A percentile compares a stretch with the other conserved stretches of the same genome.
phyloP scores from a whole-genome alignment of 1,139 yeast genomes.

The Citeromyces hawaiiensis region DNA sequence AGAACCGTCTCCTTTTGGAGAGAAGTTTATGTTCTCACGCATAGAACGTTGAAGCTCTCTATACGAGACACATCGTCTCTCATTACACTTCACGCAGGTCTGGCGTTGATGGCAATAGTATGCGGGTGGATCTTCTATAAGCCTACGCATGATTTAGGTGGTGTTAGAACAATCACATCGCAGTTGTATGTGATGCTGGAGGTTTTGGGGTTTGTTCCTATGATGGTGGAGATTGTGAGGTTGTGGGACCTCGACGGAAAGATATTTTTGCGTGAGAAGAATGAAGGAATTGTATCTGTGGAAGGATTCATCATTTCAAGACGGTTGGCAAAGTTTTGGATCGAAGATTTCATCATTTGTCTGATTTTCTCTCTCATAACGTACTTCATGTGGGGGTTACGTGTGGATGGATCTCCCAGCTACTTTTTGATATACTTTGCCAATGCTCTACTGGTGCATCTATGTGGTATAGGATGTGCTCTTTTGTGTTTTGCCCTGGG shows the following conservation, averaged over 20 bases:
- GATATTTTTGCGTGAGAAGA: conserved; percentile 51
- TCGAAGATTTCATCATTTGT: conserved; percentile 55
- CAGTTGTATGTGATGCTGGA: conserved; percentile 47
- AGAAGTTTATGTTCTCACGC: conserved; percentile 39
- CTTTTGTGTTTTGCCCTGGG: conserved; percentile 39
- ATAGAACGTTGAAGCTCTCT: conserved; percentile 36
- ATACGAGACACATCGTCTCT: conserved; percentile 42
- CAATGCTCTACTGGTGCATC: conserved; percentile 34
- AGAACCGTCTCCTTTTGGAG: conserved; percentile 10
- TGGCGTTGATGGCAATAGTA: conserved; percentile 35
- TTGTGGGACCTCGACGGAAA: conserved; percentile 52
- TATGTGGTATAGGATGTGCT: conserved; percentile 36
- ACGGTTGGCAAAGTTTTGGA: conserved; percentile 41
- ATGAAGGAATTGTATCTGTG: conserved; percentile 45
- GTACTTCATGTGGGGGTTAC: conserved; percentile 63
- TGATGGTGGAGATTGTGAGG: conserved; percentile 57
- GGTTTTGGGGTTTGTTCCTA: conserved; percentile 49
- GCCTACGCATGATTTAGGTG: conserved; percentile 44
- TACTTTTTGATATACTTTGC: conserved; percentile 48
- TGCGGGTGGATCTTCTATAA: conserved; percentile 62
- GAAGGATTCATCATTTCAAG: conserved; percentile 53
- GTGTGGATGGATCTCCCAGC: conserved; percentile 19
- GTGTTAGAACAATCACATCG: conserved; percentile 50
- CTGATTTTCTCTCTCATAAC: conserved; percentile 40
- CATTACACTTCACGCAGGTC: conserved; percentile 34